Conservation (phyloP, 192 early-diverging fungal species). For the Backusella tuberculispora region DNA sequence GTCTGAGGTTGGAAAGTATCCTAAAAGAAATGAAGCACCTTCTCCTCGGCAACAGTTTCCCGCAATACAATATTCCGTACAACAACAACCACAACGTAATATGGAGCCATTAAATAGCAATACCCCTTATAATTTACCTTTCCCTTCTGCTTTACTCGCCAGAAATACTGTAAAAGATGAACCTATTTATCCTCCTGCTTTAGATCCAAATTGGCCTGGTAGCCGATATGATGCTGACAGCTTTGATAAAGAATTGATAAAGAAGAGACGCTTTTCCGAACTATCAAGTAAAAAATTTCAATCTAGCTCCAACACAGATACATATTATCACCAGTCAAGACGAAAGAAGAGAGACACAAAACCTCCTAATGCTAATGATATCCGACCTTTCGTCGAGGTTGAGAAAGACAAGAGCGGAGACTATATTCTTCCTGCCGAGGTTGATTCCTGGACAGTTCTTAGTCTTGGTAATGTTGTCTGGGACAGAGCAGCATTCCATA, state of each 20-base stretch:
- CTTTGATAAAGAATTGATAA: conserved; percentile 1
- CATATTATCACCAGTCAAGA: conserved; percentile 33
- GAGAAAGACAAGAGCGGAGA: conserved; percentile 63
- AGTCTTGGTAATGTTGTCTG: conserved; percentile 72
- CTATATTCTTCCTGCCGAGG: conserved; percentile 75
- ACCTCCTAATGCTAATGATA: conserved; percentile 41
- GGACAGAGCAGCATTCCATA: conserved; percentile 82
- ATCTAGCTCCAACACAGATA: neutral
- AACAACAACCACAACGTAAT: neutral
- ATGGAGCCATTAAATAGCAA: neutral
- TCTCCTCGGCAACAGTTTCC: conserved; percentile 16
- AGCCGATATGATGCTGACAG: conserved; percentile 16
- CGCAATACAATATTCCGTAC: neutral
- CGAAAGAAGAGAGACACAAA: conserved; percentile 44
- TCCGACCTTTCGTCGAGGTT: conserved; percentile 41
- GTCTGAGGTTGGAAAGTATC: conserved; percentile 13
- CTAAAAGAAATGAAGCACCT: neutral
- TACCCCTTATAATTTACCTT: neutral
- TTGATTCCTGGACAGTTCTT: conserved; percentile 80
- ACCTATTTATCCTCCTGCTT: conserved; percentile 6
- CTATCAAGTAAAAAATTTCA: neutral
- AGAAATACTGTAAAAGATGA: conserved; percentile 9
- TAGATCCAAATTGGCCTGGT: conserved; percentile 22
- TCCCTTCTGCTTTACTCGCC: neutral
- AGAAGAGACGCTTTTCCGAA: conserved; percentile 13